phyloP scores from a whole-genome alignment of 495 filamentous ascomycete species.

The Alectoria sarmentosa region DNA sequence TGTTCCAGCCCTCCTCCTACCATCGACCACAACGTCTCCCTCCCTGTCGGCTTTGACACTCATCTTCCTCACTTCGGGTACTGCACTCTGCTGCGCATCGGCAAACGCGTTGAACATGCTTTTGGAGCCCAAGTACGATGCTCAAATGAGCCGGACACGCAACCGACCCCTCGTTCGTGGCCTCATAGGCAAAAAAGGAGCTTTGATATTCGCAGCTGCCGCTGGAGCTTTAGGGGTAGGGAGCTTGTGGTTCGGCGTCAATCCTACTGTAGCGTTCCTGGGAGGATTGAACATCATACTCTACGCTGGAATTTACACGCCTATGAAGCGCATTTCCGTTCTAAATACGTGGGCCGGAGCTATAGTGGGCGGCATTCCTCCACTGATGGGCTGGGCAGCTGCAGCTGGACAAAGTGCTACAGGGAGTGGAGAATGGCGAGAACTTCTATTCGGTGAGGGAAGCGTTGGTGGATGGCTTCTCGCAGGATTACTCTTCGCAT shows the following conservation, averaged over 20 bases:
- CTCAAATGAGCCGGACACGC: constrained; percentile 82
- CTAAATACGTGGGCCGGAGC: constrained; percentile 96
- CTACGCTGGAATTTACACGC: constrained; percentile 89
- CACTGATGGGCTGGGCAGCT: constrained; percentile 96
- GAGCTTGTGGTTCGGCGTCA: constrained; percentile 79
- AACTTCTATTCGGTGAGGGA: constrained; percentile 64
- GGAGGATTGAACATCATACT: constrained; percentile 78
- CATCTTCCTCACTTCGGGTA: constrained; percentile 84
- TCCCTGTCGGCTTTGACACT: constrained; percentile 87
- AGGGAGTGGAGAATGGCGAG: constrained; percentile 62
- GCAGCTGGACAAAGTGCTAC: constrained; percentile 84
- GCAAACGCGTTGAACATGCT: constrained; percentile 98
- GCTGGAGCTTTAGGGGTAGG: constrained; percentile 60
- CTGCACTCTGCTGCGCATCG: constrained; percentile 73
- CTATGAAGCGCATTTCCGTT: constrained; percentile 78
- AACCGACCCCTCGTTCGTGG: constrained; percentile 84
- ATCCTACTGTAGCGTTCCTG: constrained; percentile 83
- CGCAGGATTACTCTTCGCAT: constrained; percentile 77
- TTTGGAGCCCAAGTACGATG: constrained; percentile 84
- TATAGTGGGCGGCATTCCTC: constrained; percentile 86
- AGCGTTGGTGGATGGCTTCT: constrained; percentile 85
- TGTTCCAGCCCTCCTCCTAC: constrained; percentile 61
- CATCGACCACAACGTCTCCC: constrained; percentile 64
- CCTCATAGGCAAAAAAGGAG: constrained; percentile 66
- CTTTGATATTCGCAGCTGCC: constrained; percentile 67